Evolutionary conservation across 192 early-diverging fungal species (phyloP).

Genomic region (Diversispora epigaea): DNA sequence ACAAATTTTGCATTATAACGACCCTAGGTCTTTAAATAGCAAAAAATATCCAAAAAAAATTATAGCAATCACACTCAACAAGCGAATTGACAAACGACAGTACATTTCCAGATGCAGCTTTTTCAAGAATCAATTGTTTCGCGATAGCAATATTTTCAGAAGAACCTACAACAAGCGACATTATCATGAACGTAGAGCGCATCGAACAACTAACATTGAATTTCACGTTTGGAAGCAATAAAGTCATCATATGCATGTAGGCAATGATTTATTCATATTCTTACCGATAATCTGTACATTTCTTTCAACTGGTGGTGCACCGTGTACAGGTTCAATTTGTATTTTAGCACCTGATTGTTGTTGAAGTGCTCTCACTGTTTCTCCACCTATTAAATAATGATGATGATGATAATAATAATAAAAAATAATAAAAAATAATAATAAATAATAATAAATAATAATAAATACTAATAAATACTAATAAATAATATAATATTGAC

Average conservation of each 20-base stretch:
- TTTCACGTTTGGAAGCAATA: slow-evolving; percentile 5
- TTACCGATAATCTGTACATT: slow-evolving; percentile 36
- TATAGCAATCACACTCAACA: slow-evolving; percentile 34
- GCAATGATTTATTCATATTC: slow-evolving; percentile 17
- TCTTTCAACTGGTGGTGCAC: slow-evolving; percentile 43
- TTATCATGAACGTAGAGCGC: slow-evolving; percentile 28
- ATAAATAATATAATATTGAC: background rate
- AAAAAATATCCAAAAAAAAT: slow-evolving; percentile 9
- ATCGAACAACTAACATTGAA: slow-evolving; percentile 35
- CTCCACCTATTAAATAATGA: slow-evolving; percentile 57
- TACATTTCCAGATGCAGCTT: slow-evolving; percentile 36
- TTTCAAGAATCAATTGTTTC: slow-evolving; percentile 36
- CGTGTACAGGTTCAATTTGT: slow-evolving; percentile 53
- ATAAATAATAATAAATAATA: slow-evolving; percentile 23
- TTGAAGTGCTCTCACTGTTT: slow-evolving; percentile 60
- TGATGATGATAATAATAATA: slow-evolving; percentile 28
- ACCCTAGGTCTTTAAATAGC: slow-evolving; percentile 6
- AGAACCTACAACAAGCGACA: slow-evolving; percentile 28
- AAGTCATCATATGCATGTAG: slow-evolving; percentile 24
- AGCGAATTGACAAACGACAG: slow-evolving; percentile 28
- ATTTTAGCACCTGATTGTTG: slow-evolving; percentile 63
- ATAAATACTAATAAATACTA: slow-evolving; percentile 3
- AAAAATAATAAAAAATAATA: slow-evolving; percentile 3
- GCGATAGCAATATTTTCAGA: slow-evolving; percentile 33
- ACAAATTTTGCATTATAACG: slow-evolving; percentile 1